A percentile compares a stretch with the other conserved stretches of the same genome.
phyloP scores from a whole-genome alignment of 1,284 basidiomycete genomes.

The Polyporus tsugae region DNA sequence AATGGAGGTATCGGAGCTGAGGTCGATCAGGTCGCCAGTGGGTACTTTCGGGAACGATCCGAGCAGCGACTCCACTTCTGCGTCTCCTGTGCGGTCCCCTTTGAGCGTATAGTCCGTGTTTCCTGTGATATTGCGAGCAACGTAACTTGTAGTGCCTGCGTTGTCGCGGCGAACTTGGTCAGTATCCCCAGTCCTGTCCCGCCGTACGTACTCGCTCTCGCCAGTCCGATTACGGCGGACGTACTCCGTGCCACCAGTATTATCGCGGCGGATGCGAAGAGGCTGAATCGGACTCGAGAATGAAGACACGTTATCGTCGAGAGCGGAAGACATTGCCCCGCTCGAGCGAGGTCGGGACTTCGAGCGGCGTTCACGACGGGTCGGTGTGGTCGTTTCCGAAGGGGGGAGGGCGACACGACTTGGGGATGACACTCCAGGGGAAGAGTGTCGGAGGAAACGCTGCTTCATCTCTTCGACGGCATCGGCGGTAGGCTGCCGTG shows the following conservation, averaged over 20 bases:
- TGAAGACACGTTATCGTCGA: constrained; percentile 7
- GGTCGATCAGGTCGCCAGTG: constrained; percentile 38
- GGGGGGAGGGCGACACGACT: constrained; percentile 23
- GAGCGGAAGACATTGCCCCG: constrained; percentile 17
- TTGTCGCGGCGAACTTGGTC: constrained; percentile 15
- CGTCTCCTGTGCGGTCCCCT: constrained; percentile 36
- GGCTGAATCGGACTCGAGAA: constrained; percentile 9
- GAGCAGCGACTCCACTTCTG: constrained; percentile 40
- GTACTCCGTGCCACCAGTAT: constrained; percentile 18
- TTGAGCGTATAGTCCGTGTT: constrained; percentile 28
- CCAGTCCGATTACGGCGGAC: constrained; percentile 34
- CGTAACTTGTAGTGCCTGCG: constrained; percentile 16
- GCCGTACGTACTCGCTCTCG: constrained; percentile 19
- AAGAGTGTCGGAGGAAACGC: constrained; percentile 54
- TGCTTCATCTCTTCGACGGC: constrained; percentile 73
- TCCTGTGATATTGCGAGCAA: constrained; percentile 28
- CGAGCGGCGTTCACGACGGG: constrained; percentile 34
- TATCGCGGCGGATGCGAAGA: constrained; percentile 24
- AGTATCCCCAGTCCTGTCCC: constrained; percentile 28
- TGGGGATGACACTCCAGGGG: constrained; percentile 35
- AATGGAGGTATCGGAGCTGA: constrained; percentile 33
- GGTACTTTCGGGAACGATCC: constrained; percentile 31
- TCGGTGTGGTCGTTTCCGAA: constrained; percentile 36
- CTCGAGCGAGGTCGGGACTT: constrained; percentile 36
- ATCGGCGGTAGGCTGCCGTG: constrained; percentile 50